Base-by-base conservation (phyloP, 2,329 filamentous ascomycete genomes). In the Penicillium sp. region DNA sequence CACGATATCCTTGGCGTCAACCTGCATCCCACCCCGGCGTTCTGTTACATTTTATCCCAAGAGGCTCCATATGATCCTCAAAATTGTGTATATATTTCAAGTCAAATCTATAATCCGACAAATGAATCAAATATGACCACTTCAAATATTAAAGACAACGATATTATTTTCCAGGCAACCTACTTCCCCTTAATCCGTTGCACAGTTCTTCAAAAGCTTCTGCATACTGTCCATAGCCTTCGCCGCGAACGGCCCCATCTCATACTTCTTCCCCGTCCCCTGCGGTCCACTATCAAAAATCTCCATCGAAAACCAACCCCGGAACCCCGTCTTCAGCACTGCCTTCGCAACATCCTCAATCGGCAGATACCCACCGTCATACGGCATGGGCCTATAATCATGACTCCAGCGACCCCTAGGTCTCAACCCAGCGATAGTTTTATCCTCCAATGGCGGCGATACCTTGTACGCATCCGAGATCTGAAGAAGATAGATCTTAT, bases 401-500 rank as follows among this genome's bases (percentile, higher is more conserved):
- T 88, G 84, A 63, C 87, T 91, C 89, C 89, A 92, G 30, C 81
- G 75, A 0, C 81, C 85, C 32, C 86, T 76, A 0, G 88, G 84
- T 29, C 84, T 71, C 40, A 86, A 62, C 0, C 84, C 86, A 6
- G 75, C 71, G 23, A 80, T 74, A 32, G 82, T 77, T 41, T 80
- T 70, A 4, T 77, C 73, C 19, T 77, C 70, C 5, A 91, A 66
- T 0, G 87, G 84, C 4, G 77, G 72, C 0, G 77, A 74, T 35
- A 84, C 79, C 61, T 80, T 84, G 67, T 91, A 91, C 0, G 85
- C 89, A 67, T 93, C 89, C 3, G 83, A 87, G 49, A 92, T 85
- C 67, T 92, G 89, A 2, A 92, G 69, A 0, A 91, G 74, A 66
- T 83, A 91, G 36, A 92, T 90, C 74, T 88, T 91, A 2, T 88